Evolutionary conservation across 257 asterid species (phyloP).

Genomic region (Lithospermum erythrorhizon): DNA sequence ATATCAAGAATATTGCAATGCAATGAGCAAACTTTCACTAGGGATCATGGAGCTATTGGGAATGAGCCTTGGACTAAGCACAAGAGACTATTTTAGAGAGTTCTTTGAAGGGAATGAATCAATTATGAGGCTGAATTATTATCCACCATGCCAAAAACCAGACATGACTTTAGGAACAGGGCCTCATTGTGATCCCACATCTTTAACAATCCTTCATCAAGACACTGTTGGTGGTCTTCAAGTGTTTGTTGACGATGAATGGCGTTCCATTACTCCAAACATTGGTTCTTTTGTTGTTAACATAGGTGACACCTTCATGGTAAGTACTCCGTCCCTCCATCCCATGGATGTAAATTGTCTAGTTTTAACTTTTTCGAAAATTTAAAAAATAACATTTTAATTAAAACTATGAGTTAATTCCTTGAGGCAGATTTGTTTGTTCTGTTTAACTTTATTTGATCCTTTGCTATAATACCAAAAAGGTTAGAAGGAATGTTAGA

Average conservation of each 20-base stretch:
- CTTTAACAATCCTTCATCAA: not conserved
- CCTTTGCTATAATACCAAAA: too few relatives aligned
- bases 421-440: too few relatives aligned
- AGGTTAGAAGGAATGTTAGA: too few relatives aligned
- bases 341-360: too few relatives aligned
- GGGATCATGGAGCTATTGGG: not conserved
- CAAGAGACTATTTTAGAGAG: not conserved
- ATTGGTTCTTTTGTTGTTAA: not conserved
- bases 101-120: not conserved
- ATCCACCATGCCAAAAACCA: not conserved
- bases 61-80: not conserved
- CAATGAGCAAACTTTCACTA: not conserved
- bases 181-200: not conserved
- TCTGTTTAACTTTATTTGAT: too few relatives aligned
- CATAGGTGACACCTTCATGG: not conserved
- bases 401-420: too few relatives aligned
- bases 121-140: not conserved
- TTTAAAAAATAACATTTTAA: too few relatives aligned
- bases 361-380: too few relatives aligned
- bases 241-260: not conserved
- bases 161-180: not conserved
- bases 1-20: not conserved
- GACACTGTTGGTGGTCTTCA: not conserved
- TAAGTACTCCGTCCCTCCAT: too few relatives aligned
- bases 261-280: not conserved